phyloP scores from a whole-genome alignment of 1,139 yeast genomes.

The Saccharomyces uvarum region DNA sequence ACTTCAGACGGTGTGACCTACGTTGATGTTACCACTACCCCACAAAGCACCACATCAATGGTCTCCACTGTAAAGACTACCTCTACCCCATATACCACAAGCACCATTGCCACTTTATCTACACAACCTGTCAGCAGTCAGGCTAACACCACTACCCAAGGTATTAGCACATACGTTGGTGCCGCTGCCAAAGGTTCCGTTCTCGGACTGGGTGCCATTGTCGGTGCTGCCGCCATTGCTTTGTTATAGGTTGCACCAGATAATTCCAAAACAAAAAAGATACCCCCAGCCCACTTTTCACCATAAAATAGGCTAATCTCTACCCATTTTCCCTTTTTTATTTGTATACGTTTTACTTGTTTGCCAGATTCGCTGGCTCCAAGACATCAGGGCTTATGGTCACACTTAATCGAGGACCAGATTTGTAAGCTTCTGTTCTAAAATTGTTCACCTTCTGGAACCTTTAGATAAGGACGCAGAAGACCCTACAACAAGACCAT shows the following conservation, averaged over 20 bases:
- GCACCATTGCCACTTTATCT: conserved; percentile 20
- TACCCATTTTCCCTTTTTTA: not conserved
- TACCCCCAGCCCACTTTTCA: not conserved
- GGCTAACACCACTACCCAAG: conserved; percentile 7
- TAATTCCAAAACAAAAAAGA: not conserved
- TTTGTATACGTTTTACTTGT: not conserved
- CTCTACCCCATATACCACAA: conserved; percentile 29
- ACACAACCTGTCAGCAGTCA: not conserved
- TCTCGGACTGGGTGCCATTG: conserved; percentile 12
- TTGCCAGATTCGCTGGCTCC: not conserved
- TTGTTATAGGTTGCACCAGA: not conserved
- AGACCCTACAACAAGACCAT: not conserved
- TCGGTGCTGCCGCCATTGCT: conserved; percentile 9
- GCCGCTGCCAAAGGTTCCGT: conserved; percentile 12
- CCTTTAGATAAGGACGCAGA: not conserved
- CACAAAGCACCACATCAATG: conserved; percentile 29
- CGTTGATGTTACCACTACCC: conserved; percentile 32
- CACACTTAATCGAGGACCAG: not conserved
- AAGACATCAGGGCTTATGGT: not conserved
- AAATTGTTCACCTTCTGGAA: not conserved
- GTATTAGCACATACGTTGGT: conserved; percentile 12
- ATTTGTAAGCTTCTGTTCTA: not conserved
- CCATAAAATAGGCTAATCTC: not conserved
- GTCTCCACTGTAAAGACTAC: conserved; percentile 32
- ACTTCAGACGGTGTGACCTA: conserved; percentile 27